Evolutionary conservation across 2,329 filamentous ascomycete species (phyloP), one percentile per base, ranked within the genome.

Genomic region (Conoideocrella luteorostrata): DNA sequence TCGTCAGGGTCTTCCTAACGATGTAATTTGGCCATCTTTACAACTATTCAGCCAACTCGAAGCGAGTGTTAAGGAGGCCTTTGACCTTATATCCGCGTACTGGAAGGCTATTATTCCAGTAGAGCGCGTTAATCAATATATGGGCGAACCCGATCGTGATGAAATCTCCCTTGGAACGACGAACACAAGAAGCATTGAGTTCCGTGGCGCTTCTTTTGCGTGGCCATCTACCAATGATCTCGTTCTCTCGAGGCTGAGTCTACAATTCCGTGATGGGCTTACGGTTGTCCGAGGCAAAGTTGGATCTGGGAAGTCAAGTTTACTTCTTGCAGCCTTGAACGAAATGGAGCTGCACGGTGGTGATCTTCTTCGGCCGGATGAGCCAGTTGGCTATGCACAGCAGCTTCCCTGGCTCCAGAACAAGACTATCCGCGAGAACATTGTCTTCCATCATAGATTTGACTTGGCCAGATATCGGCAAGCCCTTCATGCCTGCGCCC

Each of bases 31-130:
- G 60, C 89, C 89, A 0, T 88, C 89, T 0, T 70, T 95, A 2
- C 83, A 90, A 48, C 71, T 95, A 0, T 95, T 95, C 55, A 69
- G 71, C 1, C 79, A 91, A 69, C 68, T 95, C 10, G 85, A 91
- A 53, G 71, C 67, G 2, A 86, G 81, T 47, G 68, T 95, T 39
- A 80, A 82, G 44, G 84, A 89, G 41, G 66, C 94, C 1, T 90
- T 90, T 2, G 71, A 78, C 23, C 67, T 95, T 9, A 80, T 94
- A 34, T 88, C 85, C 0, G 77, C 84, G 0, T 66, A 91, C 4
- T 74, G 94, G 51, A 94, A 95, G 54, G 86, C 88, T 0, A 82
- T 78, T n/a, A 83, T 95, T 15, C 85, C 89, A 0, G 79, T 95
- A 49, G 79, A 77, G 7, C 82, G 89, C 51, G 88, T 95, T 17